phyloP scores from a whole-genome alignment of 2,329 filamentous ascomycete genomes.

The Aureobasidium sp. region DNA sequence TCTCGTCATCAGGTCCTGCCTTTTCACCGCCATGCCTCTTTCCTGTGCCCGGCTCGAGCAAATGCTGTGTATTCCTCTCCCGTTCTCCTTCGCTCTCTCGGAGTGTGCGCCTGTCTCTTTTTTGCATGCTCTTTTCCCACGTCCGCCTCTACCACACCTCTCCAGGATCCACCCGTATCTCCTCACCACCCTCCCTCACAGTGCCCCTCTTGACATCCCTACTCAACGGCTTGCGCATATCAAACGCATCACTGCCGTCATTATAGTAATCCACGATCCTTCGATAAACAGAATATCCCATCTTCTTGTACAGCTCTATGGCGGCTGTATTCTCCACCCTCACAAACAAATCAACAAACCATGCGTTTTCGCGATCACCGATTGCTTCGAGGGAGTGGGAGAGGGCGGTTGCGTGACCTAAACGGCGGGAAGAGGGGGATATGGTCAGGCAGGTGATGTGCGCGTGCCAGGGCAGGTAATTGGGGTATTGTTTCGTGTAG shows the following conservation, averaged over 20 bases:
- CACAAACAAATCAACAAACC: conserved; percentile 95
- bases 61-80: not conserved
- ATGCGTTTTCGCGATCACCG: conserved; percentile 73
- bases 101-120: too few relatives aligned
- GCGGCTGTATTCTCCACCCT: conserved; percentile 80
- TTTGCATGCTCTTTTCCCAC: too few relatives aligned
- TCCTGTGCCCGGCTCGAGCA: not conserved
- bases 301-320: conserved; percentile 77
- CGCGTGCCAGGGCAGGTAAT: conserved; percentile 98
- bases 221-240: conserved; percentile 89
- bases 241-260: conserved; percentile 90
- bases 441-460: conserved; percentile 96
- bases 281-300: conserved; percentile 88
- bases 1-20: not conserved
- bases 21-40: not conserved
- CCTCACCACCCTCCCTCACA: conserved; percentile 71
- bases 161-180: conserved; percentile 66
- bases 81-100: not conserved
- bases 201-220: conserved; percentile 70
- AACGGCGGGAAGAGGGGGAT: conserved; percentile 72
- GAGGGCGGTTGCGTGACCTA: conserved; percentile 79
- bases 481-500: conserved; percentile 36
- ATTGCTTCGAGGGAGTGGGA: conserved; percentile 73
- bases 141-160: conserved; percentile 63
- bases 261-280: conserved; percentile 89